Conservation (phyloP, 2,329 filamentous ascomycete species). For the Nemania abortiva region DNA sequence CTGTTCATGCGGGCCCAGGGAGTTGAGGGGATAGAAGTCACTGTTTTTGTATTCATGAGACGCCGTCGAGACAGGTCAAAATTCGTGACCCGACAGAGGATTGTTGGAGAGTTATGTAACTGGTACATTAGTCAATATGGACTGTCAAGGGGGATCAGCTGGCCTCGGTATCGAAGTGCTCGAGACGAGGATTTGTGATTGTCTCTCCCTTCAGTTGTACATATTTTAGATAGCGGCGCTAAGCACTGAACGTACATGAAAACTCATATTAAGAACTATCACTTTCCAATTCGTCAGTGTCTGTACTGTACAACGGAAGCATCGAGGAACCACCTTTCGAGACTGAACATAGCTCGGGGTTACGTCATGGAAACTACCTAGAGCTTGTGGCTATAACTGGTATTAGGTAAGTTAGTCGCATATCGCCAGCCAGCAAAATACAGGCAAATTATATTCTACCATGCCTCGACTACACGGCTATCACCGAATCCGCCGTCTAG, state of each 20-base stretch:
- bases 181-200: constrained; percentile 49
- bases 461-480: no score
- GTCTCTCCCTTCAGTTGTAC: constrained; percentile 46
- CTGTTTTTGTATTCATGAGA: constrained; percentile 40
- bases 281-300: no score
- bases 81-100: constrained; percentile 20
- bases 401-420: no score
- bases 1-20: constrained; percentile 41
- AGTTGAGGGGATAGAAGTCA: constrained; percentile 47
- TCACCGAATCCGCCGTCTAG: no score
- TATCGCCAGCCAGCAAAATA: no score
- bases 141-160: constrained; percentile 44
- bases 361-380: no score
- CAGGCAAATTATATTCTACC: no score
- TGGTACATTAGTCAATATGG: constrained; percentile 40
- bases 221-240: constrained; percentile 45
- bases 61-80: constrained; percentile 21
- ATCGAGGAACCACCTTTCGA: no score
- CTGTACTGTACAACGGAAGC: no score
- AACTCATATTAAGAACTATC: constrained; percentile 9
- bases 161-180: constrained; percentile 54
- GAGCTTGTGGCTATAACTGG: no score
- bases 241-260: constrained; percentile 36
- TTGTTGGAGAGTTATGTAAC: constrained; percentile 35
- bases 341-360: no score